Conservation (phyloP, 169 alveolate species). For the Ichthyophthirius multifiliis region DNA sequence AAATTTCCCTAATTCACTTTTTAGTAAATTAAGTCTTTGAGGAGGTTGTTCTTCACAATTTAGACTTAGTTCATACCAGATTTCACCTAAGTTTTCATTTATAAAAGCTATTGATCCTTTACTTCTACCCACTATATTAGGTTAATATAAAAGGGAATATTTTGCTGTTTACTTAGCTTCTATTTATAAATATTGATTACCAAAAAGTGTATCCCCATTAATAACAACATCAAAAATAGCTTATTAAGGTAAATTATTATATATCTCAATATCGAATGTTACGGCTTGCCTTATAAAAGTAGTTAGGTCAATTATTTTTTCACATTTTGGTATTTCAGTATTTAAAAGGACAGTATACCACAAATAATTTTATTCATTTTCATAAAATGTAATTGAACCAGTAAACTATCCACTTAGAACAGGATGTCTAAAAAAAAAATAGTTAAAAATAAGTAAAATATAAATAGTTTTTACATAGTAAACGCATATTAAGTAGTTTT, state of each 20-base stretch:
- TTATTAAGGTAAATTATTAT: constrained; percentile 84
- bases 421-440: constrained; percentile 53
- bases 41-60: constrained; percentile 75
- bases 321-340: constrained; percentile 80
- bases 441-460: constrained; percentile 60
- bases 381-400: constrained; percentile 61
- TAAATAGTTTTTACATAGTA: constrained; percentile 54
- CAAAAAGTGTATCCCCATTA: constrained; percentile 86
- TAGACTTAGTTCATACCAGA: constrained; percentile 78
- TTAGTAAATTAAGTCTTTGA: constrained; percentile 52
- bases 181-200: constrained; percentile 61
- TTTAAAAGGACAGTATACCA: constrained; percentile 85
- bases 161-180: constrained; percentile 81
- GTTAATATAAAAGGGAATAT: constrained; percentile 84
- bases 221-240: constrained; percentile 85
- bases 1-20: constrained; percentile 80
- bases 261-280: constrained; percentile 82
- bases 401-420: constrained; percentile 29
- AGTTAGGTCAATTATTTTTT: constrained; percentile 65
- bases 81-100: constrained; percentile 80
- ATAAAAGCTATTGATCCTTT: constrained; percentile 81
- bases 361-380: constrained; percentile 70
- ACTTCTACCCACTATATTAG: constrained; percentile 81
- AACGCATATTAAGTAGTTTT: constrained; percentile 55
- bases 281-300: constrained; percentile 86